A percentile compares a stretch with the other conserved stretches of the same genome.
Evolutionary conservation across 768 basidiomycete species (phyloP).

Genomic region (Xerocomellus intermedius): DNA sequence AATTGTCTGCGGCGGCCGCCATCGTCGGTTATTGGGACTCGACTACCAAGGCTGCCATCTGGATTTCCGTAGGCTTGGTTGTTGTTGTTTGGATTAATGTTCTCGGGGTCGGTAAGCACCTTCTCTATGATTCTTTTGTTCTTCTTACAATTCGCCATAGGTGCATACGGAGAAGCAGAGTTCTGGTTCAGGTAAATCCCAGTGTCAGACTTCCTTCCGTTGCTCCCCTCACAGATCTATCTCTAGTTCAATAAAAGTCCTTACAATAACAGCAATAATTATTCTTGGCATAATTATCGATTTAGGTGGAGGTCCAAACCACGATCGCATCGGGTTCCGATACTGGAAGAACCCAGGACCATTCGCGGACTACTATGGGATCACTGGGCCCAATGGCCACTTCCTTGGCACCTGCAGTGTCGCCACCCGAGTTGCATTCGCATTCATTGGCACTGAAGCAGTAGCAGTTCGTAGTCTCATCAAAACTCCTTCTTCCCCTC

Average conservation of each 20-base stretch:
- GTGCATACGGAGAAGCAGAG: slow-evolving; percentile 8
- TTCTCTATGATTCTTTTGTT: background rate
- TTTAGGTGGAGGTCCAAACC: background rate
- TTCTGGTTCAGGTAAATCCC: slow-evolving; percentile 3
- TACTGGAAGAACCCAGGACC: slow-evolving; percentile 39
- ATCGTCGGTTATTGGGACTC: slow-evolving; percentile 49
- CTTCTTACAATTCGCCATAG: background rate
- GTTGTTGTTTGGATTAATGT: background rate
- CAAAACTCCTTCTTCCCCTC: background rate
- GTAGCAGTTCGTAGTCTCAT: slow-evolving; percentile 36
- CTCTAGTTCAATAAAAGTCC: slow-evolving; percentile 1
- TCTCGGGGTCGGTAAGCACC: background rate
- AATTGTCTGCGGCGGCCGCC: slow-evolving; percentile 49
- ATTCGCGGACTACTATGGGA: background rate
- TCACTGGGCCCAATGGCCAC: background rate
- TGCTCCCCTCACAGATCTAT: background rate
- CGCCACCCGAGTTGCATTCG: slow-evolving; percentile 58
- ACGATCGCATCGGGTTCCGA: slow-evolving; percentile 25
- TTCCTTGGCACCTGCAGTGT: slow-evolving; percentile 5
- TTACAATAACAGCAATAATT: background rate
- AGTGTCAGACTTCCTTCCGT: too few species aligned
- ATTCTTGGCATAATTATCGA: slow-evolving; percentile 4
- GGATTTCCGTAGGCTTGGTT: background rate
- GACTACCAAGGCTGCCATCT: slow-evolving; percentile 43
- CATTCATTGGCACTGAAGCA: slow-evolving; percentile 57